These are phyloP conservation scores for Endotrypanum monterogeii DNA, from an alignment of 208 protist genomes.

Conservation along the genomic window DNA sequence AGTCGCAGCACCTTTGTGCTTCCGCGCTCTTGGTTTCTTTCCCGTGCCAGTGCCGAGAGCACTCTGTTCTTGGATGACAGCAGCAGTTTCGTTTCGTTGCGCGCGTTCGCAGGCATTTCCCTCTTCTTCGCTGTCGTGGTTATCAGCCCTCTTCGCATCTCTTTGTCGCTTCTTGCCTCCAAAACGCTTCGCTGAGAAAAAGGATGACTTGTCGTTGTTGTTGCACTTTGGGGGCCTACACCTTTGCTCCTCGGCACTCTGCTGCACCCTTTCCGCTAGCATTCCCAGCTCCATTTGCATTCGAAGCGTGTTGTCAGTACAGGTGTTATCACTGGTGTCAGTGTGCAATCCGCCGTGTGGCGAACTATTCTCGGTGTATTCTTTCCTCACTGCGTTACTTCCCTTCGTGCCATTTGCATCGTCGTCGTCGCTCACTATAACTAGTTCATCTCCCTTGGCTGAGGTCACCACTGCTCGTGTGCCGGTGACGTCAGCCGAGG, in stretches of 20 bases:
- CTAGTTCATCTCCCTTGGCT: background rate
- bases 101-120: background rate
- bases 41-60: background rate
- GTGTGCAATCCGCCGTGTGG: background rate
- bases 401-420: background rate
- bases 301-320: background rate
- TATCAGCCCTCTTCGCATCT: constrained; percentile 4
- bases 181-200: constrained; percentile 14
- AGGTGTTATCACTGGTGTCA: background rate
- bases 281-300: constrained; percentile 38
- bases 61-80: background rate
- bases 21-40: constrained; percentile 15
- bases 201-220: background rate
- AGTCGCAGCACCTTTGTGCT: background rate
- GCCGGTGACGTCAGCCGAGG: background rate
- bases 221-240: constrained; percentile 28
- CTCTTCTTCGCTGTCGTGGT: constrained; percentile 7
- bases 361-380: background rate
- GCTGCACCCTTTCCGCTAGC: constrained; percentile 46
- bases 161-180: constrained; percentile 27
- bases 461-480: background rate
- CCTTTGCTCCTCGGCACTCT: constrained; percentile 37
- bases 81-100: background rate
- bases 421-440: background rate
- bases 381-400: background rate